phyloP scores from a whole-genome alignment of 2,329 filamentous ascomycete genomes.

The Nothomitra cinnamomea region DNA sequence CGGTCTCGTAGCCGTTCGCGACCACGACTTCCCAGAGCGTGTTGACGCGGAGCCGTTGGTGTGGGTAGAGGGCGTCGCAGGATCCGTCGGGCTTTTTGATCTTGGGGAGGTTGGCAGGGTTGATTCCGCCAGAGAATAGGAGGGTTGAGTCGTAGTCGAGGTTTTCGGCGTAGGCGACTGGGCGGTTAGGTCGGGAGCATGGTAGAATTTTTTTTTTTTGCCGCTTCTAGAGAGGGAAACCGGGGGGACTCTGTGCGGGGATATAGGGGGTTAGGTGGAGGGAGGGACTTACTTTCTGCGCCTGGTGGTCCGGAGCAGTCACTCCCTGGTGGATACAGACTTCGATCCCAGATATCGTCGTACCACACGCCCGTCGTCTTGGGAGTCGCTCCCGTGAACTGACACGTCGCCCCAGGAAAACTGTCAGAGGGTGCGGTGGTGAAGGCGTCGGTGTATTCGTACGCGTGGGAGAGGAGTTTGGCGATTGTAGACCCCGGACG shows the following conservation, averaged over 20 bases:
- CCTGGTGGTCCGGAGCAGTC: slow-evolving; percentile 14
- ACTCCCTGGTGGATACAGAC: slow-evolving; percentile 12
- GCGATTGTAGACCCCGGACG: slow-evolving; percentile 13
- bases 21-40: slow-evolving; percentile 16
- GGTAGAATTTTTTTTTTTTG: not conserved
- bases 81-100: slow-evolving; percentile 11
- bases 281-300: slow-evolving; percentile 13
- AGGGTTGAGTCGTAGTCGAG: slow-evolving; percentile 13
- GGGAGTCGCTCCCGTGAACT: slow-evolving; percentile 14
- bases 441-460: slow-evolving; percentile 15
- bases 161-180: slow-evolving; percentile 15
- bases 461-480: slow-evolving; percentile 12
- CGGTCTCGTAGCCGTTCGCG: slow-evolving; percentile 13
- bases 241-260: too few species aligned
- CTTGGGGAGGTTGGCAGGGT: slow-evolving; percentile 13
- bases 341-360: slow-evolving; percentile 15
- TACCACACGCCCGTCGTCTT: slow-evolving; percentile 14
- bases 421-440: slow-evolving; percentile 18
- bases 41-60: slow-evolving; percentile 16
- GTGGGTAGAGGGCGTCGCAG: slow-evolving; percentile 15
- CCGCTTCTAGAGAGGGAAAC: too few species aligned
- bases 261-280: too few species aligned
- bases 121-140: slow-evolving; percentile 15
- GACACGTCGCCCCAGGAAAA: slow-evolving; percentile 14
- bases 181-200: not conserved